Conservation (phyloP, 371 early-diverging fungal genomes). For the Rhizopus stolonifer region DNA sequence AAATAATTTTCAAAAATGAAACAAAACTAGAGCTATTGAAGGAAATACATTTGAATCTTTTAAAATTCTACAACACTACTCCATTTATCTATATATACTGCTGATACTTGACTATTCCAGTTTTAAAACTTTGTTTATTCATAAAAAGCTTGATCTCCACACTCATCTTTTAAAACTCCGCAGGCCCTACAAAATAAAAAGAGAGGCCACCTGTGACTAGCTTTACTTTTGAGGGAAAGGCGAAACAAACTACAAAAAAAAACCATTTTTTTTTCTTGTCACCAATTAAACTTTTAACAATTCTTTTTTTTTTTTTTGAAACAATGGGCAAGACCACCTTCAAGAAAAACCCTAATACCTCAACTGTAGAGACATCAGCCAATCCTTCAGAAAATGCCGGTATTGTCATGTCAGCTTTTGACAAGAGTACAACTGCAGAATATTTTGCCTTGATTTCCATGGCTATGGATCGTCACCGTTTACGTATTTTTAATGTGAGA, state of each 20-base stretch:
- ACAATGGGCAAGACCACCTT: constrained; percentile 32
- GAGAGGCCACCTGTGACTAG: not conserved
- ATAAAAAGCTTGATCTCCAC: too few species aligned
- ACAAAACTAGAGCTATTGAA: too few species aligned
- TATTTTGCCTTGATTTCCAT: constrained; percentile 72
- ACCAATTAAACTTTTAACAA: too few species aligned
- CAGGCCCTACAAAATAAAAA: too few species aligned
- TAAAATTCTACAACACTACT: too few species aligned
- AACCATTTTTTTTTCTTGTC: too few species aligned
- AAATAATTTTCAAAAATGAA: too few species aligned
- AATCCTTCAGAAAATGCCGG: constrained; percentile 33
- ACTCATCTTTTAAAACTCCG: too few species aligned
- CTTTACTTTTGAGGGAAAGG: not conserved
- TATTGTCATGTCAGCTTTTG: constrained; percentile 60
- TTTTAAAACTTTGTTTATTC: too few species aligned
- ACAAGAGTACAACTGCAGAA: constrained; percentile 49
- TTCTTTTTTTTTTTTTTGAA: not conserved
- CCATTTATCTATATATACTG: too few species aligned
- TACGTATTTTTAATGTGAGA: constrained; percentile 70
- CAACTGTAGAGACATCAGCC: constrained; percentile 26
- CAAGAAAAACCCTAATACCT: constrained; percentile 32
- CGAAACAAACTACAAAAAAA: not conserved
- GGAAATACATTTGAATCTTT: too few species aligned
- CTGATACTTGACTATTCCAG: too few species aligned
- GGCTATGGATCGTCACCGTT: constrained; percentile 68